phyloP scores from a whole-genome alignment of 805 yeast genomes.

The Saccharomycopsis sp. region DNA sequence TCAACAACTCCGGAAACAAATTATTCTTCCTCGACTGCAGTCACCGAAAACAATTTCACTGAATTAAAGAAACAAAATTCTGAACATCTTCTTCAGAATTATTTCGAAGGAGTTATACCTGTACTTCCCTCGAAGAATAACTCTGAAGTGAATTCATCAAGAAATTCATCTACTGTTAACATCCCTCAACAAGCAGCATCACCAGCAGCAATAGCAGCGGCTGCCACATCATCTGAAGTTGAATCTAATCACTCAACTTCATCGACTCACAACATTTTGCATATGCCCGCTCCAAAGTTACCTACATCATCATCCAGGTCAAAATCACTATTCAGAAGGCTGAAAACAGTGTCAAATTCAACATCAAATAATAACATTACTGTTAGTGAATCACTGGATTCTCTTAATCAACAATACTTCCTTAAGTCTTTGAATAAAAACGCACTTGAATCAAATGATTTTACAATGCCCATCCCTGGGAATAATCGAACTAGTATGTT shows the following conservation, averaged over 20 bases:
- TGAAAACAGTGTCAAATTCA: neutral
- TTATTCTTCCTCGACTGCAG: conserved; percentile 9
- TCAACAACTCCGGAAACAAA: conserved; percentile 9
- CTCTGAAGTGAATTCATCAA: conserved; percentile 1
- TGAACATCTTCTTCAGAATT: conserved; percentile 19
- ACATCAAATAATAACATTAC: neutral
- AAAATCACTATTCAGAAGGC: conserved; percentile 5
- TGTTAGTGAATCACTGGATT: neutral
- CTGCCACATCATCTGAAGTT: neutral
- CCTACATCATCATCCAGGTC: conserved; percentile 2
- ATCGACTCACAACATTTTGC: neutral
- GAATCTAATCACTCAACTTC: neutral
- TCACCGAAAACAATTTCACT: neutral
- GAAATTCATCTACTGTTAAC: conserved; percentile 6
- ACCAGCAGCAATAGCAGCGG: neutral
- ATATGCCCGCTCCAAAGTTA: neutral
- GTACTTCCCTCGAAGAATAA: conserved; percentile 8
- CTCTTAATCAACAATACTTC: neutral
- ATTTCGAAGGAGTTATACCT: conserved; percentile 21
- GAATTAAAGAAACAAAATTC: conserved; percentile 4
- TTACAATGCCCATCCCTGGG: conserved; percentile 21
- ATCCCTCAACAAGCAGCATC: neutral
- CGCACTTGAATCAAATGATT: conserved; percentile 14
- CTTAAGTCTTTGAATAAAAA: conserved; percentile 15
- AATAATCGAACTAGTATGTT: conserved; percentile 21